Conservation (phyloP, 257 asterid species). For the Dorcoceras hygrometricum region DNA sequence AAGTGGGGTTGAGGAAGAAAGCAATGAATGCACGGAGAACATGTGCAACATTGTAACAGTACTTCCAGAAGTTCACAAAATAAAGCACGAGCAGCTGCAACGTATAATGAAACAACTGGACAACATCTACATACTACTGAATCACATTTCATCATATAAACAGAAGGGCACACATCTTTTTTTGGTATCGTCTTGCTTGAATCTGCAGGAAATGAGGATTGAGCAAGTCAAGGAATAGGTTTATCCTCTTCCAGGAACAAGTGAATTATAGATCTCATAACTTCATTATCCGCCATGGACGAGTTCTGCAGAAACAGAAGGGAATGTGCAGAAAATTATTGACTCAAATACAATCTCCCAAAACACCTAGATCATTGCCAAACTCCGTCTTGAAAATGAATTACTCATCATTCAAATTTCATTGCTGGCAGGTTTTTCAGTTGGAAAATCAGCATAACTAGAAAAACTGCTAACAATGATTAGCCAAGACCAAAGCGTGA, state of each 20-base stretch:
- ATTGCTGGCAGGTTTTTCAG: not conserved
- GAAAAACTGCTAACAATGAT: not conserved
- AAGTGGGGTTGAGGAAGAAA: too few relatives aligned
- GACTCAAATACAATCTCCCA: not conserved
- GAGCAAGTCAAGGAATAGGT: conserved; percentile 31
- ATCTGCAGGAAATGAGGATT: conserved; percentile 3
- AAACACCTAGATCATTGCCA: not conserved
- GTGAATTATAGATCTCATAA: conserved; percentile 73
- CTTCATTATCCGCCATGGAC: conserved; percentile 54
- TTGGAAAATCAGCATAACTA: not conserved
- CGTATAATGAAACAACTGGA: too few relatives aligned
- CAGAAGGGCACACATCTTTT: not conserved
- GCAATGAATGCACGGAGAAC: too few relatives aligned
- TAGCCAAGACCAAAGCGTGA: not conserved
- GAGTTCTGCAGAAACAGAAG: conserved; percentile 38
- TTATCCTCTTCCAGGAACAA: conserved; percentile 88
- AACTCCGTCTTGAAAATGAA: not conserved
- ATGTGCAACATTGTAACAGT: too few relatives aligned
- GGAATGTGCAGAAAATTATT: not conserved
- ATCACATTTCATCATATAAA: too few relatives aligned
- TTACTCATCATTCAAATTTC: too few relatives aligned
- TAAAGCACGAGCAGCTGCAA: too few relatives aligned
- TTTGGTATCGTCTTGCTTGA: not conserved
- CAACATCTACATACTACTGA: too few relatives aligned
- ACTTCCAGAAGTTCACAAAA: too few relatives aligned